A percentile compares a stretch with the other conserved stretches of the same genome.
Conservation (phyloP, 2,329 filamentous ascomycete genomes). For the Dothidotthia symphoricarpi region DNA sequence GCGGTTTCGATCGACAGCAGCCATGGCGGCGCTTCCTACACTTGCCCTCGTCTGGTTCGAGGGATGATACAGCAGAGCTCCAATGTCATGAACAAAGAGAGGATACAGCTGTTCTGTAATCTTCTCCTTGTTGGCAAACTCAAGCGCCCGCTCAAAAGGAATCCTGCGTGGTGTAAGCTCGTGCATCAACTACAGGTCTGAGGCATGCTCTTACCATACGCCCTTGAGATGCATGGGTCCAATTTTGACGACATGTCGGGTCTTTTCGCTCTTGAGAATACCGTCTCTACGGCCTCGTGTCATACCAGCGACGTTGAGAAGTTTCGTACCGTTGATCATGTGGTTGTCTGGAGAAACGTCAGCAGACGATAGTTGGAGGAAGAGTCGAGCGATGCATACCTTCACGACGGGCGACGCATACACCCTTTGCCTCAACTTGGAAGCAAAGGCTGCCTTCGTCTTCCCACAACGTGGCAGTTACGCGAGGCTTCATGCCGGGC, state of each 20-base stretch:
- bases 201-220: conserved; percentile 28
- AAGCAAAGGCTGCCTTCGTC: conserved; percentile 97
- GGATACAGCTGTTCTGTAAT: conserved; percentile 95
- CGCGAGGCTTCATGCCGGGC: conserved; percentile 90
- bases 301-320: conserved; percentile 97
- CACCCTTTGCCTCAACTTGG: conserved; percentile 92
- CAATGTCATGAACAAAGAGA: conserved; percentile 96
- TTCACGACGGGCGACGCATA: conserved; percentile 92
- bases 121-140: conserved; percentile 99
- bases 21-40: conserved; percentile 69
- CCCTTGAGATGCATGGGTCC: conserved; percentile 98
- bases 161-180: conserved; percentile 63
- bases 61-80: conserved; percentile 87
- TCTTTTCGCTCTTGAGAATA: conserved; percentile 96
- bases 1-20: conserved; percentile 64
- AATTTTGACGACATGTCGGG: conserved; percentile 96
- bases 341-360: conserved; percentile 69
- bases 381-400: conserved; percentile 52
- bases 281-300: conserved; percentile 92
- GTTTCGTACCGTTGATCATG: conserved; percentile 98
- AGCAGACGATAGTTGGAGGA: neutral
- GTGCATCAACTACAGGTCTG: neutral
- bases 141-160: conserved; percentile 92
- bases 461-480: conserved; percentile 96
- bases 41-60: conserved; percentile 80